These are phyloP conservation scores for Saccharomycopsis schoenii DNA, from an alignment of 805 yeast species.

Conservation along the genomic window DNA sequence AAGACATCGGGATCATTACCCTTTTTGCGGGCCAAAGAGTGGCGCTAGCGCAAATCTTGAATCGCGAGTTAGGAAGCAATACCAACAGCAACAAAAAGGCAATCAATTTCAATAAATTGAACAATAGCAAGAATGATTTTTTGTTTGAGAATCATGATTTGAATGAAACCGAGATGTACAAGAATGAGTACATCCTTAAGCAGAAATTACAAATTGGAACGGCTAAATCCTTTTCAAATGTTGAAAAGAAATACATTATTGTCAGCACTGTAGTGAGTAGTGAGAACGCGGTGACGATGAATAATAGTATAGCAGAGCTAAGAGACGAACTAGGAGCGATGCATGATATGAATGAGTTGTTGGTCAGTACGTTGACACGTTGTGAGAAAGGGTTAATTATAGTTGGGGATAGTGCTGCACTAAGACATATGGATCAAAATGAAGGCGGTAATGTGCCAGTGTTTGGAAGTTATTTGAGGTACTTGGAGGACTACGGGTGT, in stretches of 20 bases:
- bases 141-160: constrained; percentile 18
- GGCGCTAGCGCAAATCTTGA: constrained; percentile 10
- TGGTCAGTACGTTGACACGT: constrained; percentile 30
- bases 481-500: constrained; percentile 9
- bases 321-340: constrained; percentile 10
- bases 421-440: constrained; percentile 8
- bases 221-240: constrained; percentile 38
- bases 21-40: constrained; percentile 54
- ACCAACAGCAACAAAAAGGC: neutral
- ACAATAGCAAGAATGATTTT: constrained; percentile 8
- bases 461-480: constrained; percentile 13
- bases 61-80: constrained; percentile 8
- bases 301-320: neutral
- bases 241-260: constrained; percentile 32
- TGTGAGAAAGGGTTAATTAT: constrained; percentile 34
- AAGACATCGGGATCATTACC: constrained; percentile 49
- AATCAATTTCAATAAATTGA: constrained; percentile 3
- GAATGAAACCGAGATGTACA: constrained; percentile 24
- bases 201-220: constrained; percentile 20
- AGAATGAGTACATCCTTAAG: neutral
- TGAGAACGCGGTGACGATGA: constrained; percentile 2
- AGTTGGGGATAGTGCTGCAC: constrained; percentile 31
- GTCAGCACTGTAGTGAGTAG: constrained; percentile 31
- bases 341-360: constrained; percentile 25
- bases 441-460: neutral